Base-by-base conservation (phyloP, 331 rosid genomes). In the Acacia concinna region DNA sequence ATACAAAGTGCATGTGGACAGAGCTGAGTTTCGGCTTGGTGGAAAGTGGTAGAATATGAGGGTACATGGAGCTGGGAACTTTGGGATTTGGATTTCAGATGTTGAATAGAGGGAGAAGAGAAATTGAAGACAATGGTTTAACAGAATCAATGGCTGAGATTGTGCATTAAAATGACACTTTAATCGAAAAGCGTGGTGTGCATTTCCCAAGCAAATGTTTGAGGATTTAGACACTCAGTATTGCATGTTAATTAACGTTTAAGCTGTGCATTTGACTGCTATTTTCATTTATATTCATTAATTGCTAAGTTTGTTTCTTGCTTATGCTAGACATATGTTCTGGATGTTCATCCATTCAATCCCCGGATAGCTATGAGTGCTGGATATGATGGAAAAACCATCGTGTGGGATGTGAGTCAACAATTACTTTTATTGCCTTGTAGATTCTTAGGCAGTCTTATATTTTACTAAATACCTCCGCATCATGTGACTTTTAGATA, bases 311-410 rank as follows among this genome's bases (percentile, higher is more conserved):
- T 47, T 52, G 30, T 80, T 75, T 11, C 1, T 40, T 79, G 77
- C 72, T 75, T 34, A 51, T 86, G 85, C 56, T 84, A 96, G 99
- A 96, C 99, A 14, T 96, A 96, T 83, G 99, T 96, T 81, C 92
- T 96, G 75, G 99, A 96, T 90, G 99, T 93, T 83, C 99, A 96
- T 86, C 99, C 99, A 64, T 93, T 93, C 83, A 96, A 96, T 82
- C 99, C 99, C 27, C 92, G 99, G 86, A 89, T 96, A 78, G 99
- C 98, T 71, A 96, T 96, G 99, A 96, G 99, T 85, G 98, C 99
- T 82, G 99, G 99, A 80, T 96, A 96, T 77, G 99, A 96, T 73
- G 99, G 99, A 81, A 89, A 84, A 85, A 96, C 97, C 76, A 93
- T 96, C 78, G 93, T 96, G 79, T 96, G 99, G 99, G 99, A 96